Conservation (phyloP, 257 asterid species). For the Nicotiana attenuata region DNA sequence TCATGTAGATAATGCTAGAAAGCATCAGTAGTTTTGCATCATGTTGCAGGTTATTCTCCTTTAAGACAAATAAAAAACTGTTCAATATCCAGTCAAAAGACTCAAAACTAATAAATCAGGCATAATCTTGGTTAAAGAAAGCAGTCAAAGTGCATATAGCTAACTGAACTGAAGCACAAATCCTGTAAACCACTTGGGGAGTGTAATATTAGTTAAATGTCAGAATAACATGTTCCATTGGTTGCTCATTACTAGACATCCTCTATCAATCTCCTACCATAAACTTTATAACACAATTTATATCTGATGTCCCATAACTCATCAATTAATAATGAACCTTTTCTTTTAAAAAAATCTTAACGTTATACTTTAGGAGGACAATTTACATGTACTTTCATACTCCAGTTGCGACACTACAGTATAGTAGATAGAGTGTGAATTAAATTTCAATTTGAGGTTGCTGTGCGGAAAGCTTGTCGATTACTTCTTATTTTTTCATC, state of each 20-base stretch:
- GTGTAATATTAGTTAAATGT: neutral
- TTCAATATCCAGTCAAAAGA: neutral
- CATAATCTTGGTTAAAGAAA: neutral
- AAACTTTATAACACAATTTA: neutral
- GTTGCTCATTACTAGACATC: conserved; percentile 1
- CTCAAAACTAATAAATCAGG: neutral
- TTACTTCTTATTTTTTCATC: neutral
- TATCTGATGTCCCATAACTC: neutral
- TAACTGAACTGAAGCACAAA: neutral
- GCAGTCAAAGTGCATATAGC: neutral
- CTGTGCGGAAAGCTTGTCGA: neutral
- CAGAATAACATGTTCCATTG: neutral
- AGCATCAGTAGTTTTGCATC: too few species aligned
- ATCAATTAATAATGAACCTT: neutral
- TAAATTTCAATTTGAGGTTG: neutral
- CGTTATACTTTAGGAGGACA: neutral
- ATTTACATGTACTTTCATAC: neutral
- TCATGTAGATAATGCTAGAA: too few species aligned
- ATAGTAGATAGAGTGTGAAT: neutral
- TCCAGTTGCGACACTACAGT: neutral
- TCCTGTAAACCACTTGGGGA: neutral
- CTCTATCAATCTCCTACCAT: neutral
- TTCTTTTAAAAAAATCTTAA: neutral
- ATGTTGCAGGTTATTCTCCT: too few species aligned
- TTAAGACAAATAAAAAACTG: neutral